Evolutionary conservation across 495 filamentous ascomycete genomes (phyloP).

Genomic region (Cercophora newfieldiana): DNA sequence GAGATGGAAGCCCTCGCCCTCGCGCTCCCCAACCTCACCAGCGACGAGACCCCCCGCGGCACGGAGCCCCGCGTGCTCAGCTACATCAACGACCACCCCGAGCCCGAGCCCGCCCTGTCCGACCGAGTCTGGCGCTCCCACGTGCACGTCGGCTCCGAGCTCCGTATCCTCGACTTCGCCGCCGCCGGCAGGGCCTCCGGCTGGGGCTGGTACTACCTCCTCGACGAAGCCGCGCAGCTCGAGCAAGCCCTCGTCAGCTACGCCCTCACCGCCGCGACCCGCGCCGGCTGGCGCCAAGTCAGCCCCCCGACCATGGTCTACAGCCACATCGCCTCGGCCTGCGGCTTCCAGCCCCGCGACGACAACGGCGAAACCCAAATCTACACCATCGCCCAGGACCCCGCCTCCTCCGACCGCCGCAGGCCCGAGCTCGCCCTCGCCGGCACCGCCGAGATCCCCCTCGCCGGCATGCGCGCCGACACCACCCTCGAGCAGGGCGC

Average conservation of each 20-base stretch:
- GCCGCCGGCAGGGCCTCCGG: constrained; percentile 75
- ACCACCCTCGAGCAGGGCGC: constrained; percentile 52
- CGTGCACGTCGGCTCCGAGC: constrained; percentile 76
- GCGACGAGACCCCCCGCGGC: constrained; percentile 71
- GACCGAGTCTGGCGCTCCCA: constrained; percentile 64
- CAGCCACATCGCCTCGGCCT: constrained; percentile 82
- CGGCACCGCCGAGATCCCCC: constrained; percentile 90
- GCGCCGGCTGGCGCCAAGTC: constrained; percentile 72
- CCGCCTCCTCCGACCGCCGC: constrained; percentile 54
- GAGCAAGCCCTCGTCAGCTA: constrained; percentile 93
- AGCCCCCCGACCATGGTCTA: constrained; percentile 89
- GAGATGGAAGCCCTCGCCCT: constrained; percentile 76
- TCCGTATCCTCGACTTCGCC: constrained; percentile 83
- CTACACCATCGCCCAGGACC: constrained; percentile 68
- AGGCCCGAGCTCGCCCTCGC: constrained; percentile 73
- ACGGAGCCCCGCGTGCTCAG: constrained; percentile 52
- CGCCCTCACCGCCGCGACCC: constrained; percentile 66
- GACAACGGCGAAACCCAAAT: constrained; percentile 88
- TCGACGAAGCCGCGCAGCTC: constrained; percentile 83
- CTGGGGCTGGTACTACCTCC: constrained; percentile 96
- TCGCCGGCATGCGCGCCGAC: constrained; percentile 86
- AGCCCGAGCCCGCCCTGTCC: constrained; percentile 50
- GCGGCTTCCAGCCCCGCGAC: constrained; percentile 92
- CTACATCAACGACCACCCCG: constrained; percentile 75
- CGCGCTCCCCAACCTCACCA: constrained; percentile 84